phyloP scores from a whole-genome alignment of 2,329 filamentous ascomycete species.

The Coniochaeta ligniaria region DNA sequence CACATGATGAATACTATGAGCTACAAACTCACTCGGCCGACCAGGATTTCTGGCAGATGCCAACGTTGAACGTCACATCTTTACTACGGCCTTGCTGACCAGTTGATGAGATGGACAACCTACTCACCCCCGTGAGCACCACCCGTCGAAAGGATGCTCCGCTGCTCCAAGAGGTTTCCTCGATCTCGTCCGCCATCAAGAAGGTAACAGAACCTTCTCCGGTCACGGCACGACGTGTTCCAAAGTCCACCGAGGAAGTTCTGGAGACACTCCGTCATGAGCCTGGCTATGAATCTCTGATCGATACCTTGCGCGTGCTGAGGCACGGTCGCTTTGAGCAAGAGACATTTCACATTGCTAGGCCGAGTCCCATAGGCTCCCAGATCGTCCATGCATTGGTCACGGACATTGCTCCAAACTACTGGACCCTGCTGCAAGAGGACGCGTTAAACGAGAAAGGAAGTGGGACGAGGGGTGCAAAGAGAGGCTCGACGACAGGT shows the following conservation, averaged over 20 bases:
- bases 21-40: not conserved
- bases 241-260: slow-evolving; percentile 37
- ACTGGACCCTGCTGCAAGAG: slow-evolving; percentile 62
- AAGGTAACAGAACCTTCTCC: not conserved
- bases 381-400: slow-evolving; percentile 72
- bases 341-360: slow-evolving; percentile 45
- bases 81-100: slow-evolving; percentile 2
- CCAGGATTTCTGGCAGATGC: not conserved
- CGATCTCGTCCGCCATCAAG: slow-evolving; percentile 8
- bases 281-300: slow-evolving; percentile 52
- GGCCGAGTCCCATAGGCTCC: slow-evolving; percentile 60
- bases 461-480: slow-evolving; percentile 7
- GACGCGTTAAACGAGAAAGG: slow-evolving; percentile 15
- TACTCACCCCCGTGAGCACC: slow-evolving; percentile 47
- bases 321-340: slow-evolving; percentile 16
- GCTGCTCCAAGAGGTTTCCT: slow-evolving; percentile 28
- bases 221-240: not conserved
- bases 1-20: not conserved
- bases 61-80: not conserved
- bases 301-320: slow-evolving; percentile 46
- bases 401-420: slow-evolving; percentile 69
- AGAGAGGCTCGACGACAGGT: slow-evolving; percentile 22
- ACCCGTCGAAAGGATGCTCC: slow-evolving; percentile 37
- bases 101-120: slow-evolving; percentile 40
- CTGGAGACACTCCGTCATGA: slow-evolving; percentile 55